Conservation (phyloP, 2,329 filamentous ascomycete species). For the Ophiosphaerella korrae region DNA sequence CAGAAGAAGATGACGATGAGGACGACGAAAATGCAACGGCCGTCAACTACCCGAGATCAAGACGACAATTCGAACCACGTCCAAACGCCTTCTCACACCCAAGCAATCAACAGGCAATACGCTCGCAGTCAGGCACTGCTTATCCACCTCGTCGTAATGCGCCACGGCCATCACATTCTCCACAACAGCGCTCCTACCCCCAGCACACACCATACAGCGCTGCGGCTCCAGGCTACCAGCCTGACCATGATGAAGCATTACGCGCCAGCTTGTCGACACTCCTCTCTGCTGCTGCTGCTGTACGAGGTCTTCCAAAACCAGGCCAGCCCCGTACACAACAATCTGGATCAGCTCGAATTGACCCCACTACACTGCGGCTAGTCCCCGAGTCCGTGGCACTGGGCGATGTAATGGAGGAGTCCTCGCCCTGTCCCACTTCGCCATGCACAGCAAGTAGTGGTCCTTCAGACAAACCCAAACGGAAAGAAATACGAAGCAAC, state of each 20-base stretch:
- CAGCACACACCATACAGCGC: conserved; percentile 67
- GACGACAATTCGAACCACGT: conserved; percentile 75
- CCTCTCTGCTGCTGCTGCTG: conserved; percentile 91
- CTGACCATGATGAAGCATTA: conserved; percentile 90
- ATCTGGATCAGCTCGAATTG: conserved; percentile 47
- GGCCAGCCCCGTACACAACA: conserved; percentile 42
- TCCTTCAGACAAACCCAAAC: conserved; percentile 50
- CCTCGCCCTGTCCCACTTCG: conserved; percentile 34
- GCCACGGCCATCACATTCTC: conserved; percentile 29
- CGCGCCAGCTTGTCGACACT: conserved; percentile 93
- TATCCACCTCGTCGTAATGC: conserved; percentile 50
- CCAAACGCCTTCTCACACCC: conserved; percentile 93
- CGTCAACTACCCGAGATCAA: conserved; percentile 65
- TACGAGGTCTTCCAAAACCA: conserved; percentile 75
- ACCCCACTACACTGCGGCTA: conserved; percentile 61
- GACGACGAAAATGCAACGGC: conserved; percentile 84
- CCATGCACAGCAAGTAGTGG: conserved; percentile 33
- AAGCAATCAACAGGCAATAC: conserved; percentile 54
- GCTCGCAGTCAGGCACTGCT: conserved; percentile 53
- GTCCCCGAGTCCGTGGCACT: conserved; percentile 65
- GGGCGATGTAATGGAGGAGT: conserved; percentile 45
- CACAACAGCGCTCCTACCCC: conserved; percentile 49
- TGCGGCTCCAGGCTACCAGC: conserved; percentile 75
- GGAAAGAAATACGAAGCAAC: conserved; percentile 52
- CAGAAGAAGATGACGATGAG: conserved; percentile 53